phyloP scores from a whole-genome alignment of 1,284 basidiomycete species.

The Trichosporon sp. region DNA sequence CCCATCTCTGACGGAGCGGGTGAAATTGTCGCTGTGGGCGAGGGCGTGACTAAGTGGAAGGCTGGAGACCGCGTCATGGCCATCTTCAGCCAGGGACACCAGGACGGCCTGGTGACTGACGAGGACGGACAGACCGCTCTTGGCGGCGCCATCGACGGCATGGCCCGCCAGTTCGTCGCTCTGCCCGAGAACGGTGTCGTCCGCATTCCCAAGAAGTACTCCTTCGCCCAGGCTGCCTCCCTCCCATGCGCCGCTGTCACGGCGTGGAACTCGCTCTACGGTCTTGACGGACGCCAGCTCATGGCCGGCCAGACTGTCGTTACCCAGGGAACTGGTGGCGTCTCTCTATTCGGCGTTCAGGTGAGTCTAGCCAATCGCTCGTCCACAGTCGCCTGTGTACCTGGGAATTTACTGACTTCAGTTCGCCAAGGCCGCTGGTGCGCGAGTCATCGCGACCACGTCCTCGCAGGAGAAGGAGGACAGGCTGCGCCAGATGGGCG shows the following conservation, averaged over 20 bases:
- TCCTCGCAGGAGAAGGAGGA: constrained; percentile 42
- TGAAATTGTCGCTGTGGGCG: constrained; percentile 56
- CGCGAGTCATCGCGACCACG: constrained; percentile 44
- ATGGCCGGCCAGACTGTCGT: constrained; percentile 47
- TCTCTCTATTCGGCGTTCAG: constrained; percentile 46
- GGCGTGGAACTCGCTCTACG: constrained; percentile 48
- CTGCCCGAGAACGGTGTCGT: constrained; percentile 44
- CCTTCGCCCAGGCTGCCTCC: constrained; percentile 43
- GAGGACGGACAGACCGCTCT: constrained; percentile 40
- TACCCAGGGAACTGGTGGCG: constrained; percentile 48
- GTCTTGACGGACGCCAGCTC: constrained; percentile 28
- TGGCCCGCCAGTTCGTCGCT: constrained; percentile 55
- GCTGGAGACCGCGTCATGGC: constrained; percentile 56
- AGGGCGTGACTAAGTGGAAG: constrained; percentile 54
- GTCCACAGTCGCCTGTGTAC: too few species aligned
- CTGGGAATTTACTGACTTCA: constrained; percentile 27
- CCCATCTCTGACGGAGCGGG: constrained; percentile 62
- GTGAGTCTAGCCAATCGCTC: constrained; percentile 20
- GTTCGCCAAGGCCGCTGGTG: constrained; percentile 43
- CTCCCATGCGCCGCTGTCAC: constrained; percentile 47
- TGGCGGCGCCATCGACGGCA: constrained; percentile 55
- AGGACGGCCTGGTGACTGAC: constrained; percentile 21
- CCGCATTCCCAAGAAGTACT: constrained; percentile 35
- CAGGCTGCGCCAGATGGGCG: constrained; percentile 35
- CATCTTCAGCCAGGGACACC: constrained; percentile 41